Evolutionary conservation across 441 rosid species (phyloP), one percentile per base, ranked within the genome.

Genomic region (Pelargonium fulgidum): DNA sequence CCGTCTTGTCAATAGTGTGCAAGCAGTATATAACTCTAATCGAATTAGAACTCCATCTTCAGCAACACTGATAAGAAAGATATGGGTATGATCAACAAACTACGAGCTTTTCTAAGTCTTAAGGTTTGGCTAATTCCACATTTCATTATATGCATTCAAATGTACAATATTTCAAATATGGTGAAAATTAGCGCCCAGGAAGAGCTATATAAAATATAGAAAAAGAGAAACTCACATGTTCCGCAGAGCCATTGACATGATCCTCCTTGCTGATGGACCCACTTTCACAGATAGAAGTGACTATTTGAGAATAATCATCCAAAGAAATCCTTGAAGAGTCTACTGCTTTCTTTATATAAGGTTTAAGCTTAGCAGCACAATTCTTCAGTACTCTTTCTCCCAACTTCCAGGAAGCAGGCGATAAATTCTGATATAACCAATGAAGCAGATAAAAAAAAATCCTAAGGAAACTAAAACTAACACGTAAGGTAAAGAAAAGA

Each of bases 361-460:
- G 82, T 79, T 78, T 76, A 68, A 93, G 88, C 77, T 83, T 90
- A 66, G 79, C 66, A 45, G 86, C 85, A 77, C 93, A 90, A 63
- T 85, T 84, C 64, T 73, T 58, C 2, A 89, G 70, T 67, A 93
- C 88, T 62, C 75, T 86, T 80, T 82, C 87, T 64, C 79, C 96
- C 36, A 93, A 84, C 80, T 83, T 83, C 84, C 82, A 75, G 17
- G 92, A 82, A 62, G 62, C 71, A 44, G 92, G 87, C 67, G 85
- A 84, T 58, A 73, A 68, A 67, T 77, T 70, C 96, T 92, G 81
- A 64, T 76, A 72, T n/a, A 59, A 72, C 1, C 47, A 42, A 69
- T n/a, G 52, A 59, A 42, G 12, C 17, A 64, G 42, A 70, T 16
- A 64, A 68, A 68, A 66, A 74, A 70, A 68, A 73, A 74, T 56